Evolutionary conservation across 192 early-diverging fungal genomes (phyloP).

Genomic region (Backusella australiensis): DNA sequence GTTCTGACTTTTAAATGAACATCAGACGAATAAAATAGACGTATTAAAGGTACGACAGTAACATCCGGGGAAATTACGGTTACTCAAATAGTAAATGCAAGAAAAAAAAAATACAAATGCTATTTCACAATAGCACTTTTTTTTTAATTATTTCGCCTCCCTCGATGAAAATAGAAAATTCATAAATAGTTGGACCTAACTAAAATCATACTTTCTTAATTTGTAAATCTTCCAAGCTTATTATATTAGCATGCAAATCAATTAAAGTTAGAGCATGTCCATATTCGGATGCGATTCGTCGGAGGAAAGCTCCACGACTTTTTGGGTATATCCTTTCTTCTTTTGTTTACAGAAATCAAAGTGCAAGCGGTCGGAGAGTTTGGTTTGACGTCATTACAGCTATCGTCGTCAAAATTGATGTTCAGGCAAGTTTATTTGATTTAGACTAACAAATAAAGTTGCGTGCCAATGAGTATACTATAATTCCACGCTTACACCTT

Average conservation of each 20-base stretch:
- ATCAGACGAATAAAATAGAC: neutral
- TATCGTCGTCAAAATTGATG: neutral
- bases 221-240: neutral
- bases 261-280: neutral
- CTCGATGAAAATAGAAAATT: neutral
- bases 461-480: neutral
- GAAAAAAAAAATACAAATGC: neutral
- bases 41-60: neutral
- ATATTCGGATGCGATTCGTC: neutral
- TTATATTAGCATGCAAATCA: neutral
- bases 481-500: too few relatives aligned
- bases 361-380: neutral
- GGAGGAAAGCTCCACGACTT: neutral
- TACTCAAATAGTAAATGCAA: neutral
- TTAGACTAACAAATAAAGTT: slow-evolving; percentile 2
- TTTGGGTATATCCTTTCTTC: neutral
- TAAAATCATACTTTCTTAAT: neutral
- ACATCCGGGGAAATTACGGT: neutral
- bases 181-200: neutral
- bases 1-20: neutral
- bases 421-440: neutral
- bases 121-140: neutral
- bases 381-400: neutral
- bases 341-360: neutral
- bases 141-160: neutral